phyloP scores from a whole-genome alignment of 2,329 filamentous ascomycete species.

The Monilinia fructigena region DNA sequence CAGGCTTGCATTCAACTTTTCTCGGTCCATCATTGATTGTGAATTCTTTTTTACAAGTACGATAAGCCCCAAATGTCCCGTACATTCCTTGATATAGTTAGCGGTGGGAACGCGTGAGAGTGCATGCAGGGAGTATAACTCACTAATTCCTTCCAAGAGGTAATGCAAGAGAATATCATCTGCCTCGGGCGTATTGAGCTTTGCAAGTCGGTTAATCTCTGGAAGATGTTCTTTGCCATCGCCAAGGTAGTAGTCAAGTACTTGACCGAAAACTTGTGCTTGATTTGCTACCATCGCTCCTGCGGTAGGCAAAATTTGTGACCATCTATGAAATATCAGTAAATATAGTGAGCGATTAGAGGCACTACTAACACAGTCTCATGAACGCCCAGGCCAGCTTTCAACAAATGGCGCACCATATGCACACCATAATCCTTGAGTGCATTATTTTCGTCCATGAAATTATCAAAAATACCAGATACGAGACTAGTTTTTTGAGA shows the following conservation, averaged over 20 bases:
- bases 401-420: conserved; percentile 62
- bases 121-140: not conserved
- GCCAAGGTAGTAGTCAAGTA: conserved; percentile 68
- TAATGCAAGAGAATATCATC: conserved; percentile 66
- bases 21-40: conserved; percentile 20
- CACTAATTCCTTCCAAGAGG: conserved; percentile 56
- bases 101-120: not conserved
- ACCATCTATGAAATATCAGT: conserved; percentile 39
- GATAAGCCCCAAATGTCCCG: conserved; percentile 61
- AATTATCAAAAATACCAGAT: conserved; percentile 22
- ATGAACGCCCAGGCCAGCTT: conserved; percentile 58
- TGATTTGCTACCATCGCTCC: conserved; percentile 68
- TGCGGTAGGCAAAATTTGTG: conserved; percentile 65
- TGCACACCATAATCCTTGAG: conserved; percentile 57
- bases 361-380: conserved; percentile 49
- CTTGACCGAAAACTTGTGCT: conserved; percentile 67
- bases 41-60: conserved; percentile 37
- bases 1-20: conserved; percentile 19
- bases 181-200: conserved; percentile 51
- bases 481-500: conserved; percentile 28
- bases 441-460: conserved; percentile 48
- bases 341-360: conserved; percentile 50
- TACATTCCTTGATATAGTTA: conserved; percentile 46
- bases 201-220: conserved; percentile 59
- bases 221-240: conserved; percentile 55